These are phyloP conservation scores for Saccharomycopsis hybrid DNA, from an alignment of 1,139 yeast species.

Conservation along the genomic window DNA sequence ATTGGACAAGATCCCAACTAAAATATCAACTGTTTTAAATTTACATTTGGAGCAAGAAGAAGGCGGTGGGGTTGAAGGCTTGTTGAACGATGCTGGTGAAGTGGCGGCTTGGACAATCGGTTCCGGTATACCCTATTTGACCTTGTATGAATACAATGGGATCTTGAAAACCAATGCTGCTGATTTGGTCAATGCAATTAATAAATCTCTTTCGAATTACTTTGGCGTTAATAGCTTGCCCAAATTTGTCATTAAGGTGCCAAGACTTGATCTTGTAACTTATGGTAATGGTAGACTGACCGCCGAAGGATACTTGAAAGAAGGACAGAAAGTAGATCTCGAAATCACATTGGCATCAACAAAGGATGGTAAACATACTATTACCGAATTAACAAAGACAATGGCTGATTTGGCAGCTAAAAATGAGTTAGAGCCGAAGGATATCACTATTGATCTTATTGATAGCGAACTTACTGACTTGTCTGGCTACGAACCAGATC, in stretches of 20 bases:
- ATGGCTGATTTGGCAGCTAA: constrained; percentile 72
- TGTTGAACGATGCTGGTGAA: constrained; percentile 71
- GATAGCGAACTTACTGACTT: constrained; percentile 69
- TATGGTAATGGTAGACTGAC: constrained; percentile 35
- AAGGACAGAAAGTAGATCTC: constrained; percentile 34
- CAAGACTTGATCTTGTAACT: constrained; percentile 54
- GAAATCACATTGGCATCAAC: constrained; percentile 61
- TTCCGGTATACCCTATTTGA: constrained; percentile 66
- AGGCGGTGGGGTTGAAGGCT: constrained; percentile 82
- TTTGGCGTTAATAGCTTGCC: constrained; percentile 73
- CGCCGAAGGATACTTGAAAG: constrained; percentile 23
- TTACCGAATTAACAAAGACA: constrained; percentile 81
- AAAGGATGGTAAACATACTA: constrained; percentile 83
- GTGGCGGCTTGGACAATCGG: constrained; percentile 82
- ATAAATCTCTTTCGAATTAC: constrained; percentile 58
- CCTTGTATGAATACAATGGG: constrained; percentile 80
- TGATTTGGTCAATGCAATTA: constrained; percentile 53
- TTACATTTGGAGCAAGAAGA: constrained; percentile 71
- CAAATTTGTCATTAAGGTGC: constrained; percentile 49
- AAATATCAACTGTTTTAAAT: constrained; percentile 62
- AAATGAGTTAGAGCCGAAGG: constrained; percentile 53
- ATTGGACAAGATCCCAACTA: constrained; percentile 68
- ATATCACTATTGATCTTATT: constrained; percentile 66
- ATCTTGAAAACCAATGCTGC: constrained; percentile 47
- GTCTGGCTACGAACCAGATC: constrained; percentile 87